These are phyloP conservation scores for Artemisia annua DNA, from an alignment of 129 eudicot genomes.

Conservation along the genomic window DNA sequence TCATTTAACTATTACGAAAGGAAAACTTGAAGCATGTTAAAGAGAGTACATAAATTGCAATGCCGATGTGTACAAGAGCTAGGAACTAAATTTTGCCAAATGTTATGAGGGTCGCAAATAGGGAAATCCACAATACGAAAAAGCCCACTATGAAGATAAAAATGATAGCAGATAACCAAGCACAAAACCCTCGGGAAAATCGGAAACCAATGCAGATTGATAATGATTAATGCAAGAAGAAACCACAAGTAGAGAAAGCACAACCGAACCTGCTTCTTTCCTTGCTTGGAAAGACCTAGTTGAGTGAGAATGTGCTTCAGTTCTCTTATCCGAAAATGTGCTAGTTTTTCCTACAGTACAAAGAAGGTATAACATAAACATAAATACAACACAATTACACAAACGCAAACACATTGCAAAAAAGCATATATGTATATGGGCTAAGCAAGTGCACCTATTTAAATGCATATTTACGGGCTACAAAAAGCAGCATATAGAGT, in stretches of 20 bases:
- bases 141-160: constrained; percentile 1
- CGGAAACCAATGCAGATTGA: neutral
- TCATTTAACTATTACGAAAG: constrained; percentile 4
- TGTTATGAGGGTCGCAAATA: neutral
- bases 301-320: constrained; percentile 86
- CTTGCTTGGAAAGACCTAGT: constrained; percentile 94
- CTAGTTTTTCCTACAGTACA: constrained; percentile 67
- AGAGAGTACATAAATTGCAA: constrained; percentile 9
- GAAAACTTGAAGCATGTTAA: constrained; percentile 3
- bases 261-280: constrained; percentile 85
- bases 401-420: constrained; percentile 19
- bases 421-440: constrained; percentile 14
- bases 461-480: neutral
- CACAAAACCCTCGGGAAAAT: constrained; percentile 21
- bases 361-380: neutral
- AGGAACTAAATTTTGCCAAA: neutral
- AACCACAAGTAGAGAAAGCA: constrained; percentile 13
- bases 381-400: constrained; percentile 10
- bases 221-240: constrained; percentile 1
- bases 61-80: constrained; percentile 1
- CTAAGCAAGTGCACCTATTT: constrained; percentile 19
- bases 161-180: constrained; percentile 2
- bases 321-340: constrained; percentile 92
- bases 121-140: neutral
- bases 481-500: neutral